A percentile compares a stretch with the other conserved stretches of the same genome.
These are phyloP conservation scores for Phyllosticta paracitricarpa DNA, from an alignment of 2,329 filamentous ascomycete species.

Conservation along the genomic window DNA sequence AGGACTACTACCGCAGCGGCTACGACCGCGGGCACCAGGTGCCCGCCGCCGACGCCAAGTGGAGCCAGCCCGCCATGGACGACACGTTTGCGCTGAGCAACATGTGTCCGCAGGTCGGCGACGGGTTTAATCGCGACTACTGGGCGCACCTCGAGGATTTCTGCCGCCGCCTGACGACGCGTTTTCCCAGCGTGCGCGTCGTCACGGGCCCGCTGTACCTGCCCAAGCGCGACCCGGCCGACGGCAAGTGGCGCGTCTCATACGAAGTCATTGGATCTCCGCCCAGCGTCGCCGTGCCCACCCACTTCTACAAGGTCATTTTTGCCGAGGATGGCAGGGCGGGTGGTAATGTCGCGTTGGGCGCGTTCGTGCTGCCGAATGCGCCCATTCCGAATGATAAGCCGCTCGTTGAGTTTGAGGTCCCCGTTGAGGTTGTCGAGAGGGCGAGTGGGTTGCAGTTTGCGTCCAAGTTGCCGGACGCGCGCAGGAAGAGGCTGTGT, in stretches of 20 bases:
- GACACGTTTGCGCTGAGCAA: constrained; percentile 88
- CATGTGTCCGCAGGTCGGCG: constrained; percentile 97
- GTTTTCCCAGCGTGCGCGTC: constrained; percentile 79
- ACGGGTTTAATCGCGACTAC: constrained; percentile 98
- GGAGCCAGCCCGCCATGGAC: constrained; percentile 90
- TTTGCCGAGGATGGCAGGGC: constrained; percentile 73
- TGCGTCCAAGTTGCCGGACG: constrained; percentile 62
- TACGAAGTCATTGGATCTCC: constrained; percentile 95
- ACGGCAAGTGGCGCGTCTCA: constrained; percentile 89
- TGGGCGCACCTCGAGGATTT: constrained; percentile 99
- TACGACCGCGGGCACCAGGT: constrained; percentile 97
- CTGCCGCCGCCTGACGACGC: constrained; percentile 68
- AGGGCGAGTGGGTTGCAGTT: constrained; percentile 88
- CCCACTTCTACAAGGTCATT: constrained; percentile 99
- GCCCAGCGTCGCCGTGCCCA: constrained; percentile 89
- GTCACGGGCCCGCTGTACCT: constrained; percentile 93
- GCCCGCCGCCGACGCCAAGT: constrained; percentile 90
- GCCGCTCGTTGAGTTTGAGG: constrained; percentile 84
- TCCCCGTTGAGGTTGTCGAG: constrained; percentile 86
- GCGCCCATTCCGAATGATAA: constrained; percentile 79
- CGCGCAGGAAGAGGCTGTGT: constrained; percentile 70
- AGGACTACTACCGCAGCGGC: constrained; percentile 89
- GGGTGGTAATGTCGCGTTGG: constrained; percentile 64
- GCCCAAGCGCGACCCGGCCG: constrained; percentile 64
- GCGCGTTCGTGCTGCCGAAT: constrained; percentile 92